phyloP scores from a whole-genome alignment of 106 monocot species.

The Iris macrosiphon region DNA sequence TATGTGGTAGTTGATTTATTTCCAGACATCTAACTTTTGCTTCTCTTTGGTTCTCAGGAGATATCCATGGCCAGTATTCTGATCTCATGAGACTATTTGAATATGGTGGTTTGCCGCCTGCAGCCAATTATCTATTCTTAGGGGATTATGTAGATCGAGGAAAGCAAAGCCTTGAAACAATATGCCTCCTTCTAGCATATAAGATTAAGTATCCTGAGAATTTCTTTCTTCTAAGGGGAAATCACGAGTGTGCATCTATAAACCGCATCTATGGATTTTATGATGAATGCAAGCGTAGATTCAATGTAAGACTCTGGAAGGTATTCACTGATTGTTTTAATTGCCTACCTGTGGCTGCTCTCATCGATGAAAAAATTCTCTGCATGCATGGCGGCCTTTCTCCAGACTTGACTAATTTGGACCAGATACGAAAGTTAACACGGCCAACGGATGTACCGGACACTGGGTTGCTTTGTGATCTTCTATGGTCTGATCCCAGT shows the following conservation, averaged over 20 bases:
- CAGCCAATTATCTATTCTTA: constrained; percentile 39
- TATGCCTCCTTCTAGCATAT: constrained; percentile 43
- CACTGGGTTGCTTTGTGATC: constrained; percentile 34
- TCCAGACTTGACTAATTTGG: constrained; percentile 31
- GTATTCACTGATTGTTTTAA: constrained; percentile 35
- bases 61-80: constrained; percentile 40
- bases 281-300: constrained; percentile 41
- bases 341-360: constrained; percentile 39
- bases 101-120: constrained; percentile 33
- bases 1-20: no score
- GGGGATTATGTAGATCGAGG: constrained; percentile 45
- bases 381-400: constrained; percentile 53
- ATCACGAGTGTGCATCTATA: constrained; percentile 32
- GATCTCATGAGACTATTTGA: constrained; percentile 36
- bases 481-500: constrained; percentile 43
- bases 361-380: constrained; percentile 29
- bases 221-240: constrained; percentile 36
- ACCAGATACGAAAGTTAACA: constrained; percentile 28
- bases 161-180: constrained; percentile 35
- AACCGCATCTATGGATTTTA: constrained; percentile 36
- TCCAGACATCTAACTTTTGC: no score
- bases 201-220: constrained; percentile 41
- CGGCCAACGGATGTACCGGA: constrained; percentile 41
- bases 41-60: constrained; percentile 20
- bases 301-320: constrained; percentile 30